Evolutionary conservation across 2,329 filamentous ascomycete genomes (phyloP).

Genomic region (Clonostachys chloroleuca): DNA sequence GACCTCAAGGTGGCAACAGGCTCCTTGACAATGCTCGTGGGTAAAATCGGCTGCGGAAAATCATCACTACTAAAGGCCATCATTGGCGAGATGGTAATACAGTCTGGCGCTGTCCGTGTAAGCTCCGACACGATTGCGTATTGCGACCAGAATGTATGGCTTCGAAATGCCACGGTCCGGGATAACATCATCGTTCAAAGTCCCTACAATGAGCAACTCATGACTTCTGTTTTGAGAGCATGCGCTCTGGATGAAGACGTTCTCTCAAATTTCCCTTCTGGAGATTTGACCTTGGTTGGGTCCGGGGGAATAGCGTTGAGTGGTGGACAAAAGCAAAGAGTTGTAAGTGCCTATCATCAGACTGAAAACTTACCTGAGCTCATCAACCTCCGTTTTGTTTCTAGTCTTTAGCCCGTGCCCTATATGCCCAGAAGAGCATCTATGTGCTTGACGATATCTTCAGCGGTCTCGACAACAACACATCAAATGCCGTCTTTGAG

Average conservation of each 20-base stretch:
- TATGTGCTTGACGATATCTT: conserved; percentile 37
- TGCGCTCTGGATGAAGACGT: conserved; percentile 27
- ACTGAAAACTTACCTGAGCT: background rate
- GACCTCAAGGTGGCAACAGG: conserved; percentile 1
- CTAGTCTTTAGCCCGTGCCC: conserved; percentile 37
- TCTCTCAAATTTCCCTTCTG: conserved; percentile 17
- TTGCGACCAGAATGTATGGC: conserved; percentile 9
- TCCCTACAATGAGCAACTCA: conserved; percentile 16
- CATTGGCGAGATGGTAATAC: conserved; percentile 8
- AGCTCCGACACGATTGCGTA: conserved; percentile 4
- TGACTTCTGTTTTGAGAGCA: conserved; percentile 17
- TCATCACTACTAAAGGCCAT: conserved; percentile 10
- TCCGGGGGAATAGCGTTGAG: conserved; percentile 34
- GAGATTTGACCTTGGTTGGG: conserved; percentile 29
- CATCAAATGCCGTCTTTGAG: conserved; percentile 32
- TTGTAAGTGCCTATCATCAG: conserved; percentile 18
- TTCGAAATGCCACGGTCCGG: conserved; percentile 13
- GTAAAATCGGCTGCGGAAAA: conserved; percentile 10
- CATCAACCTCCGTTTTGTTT: background rate
- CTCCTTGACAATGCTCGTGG: conserved; percentile 3
- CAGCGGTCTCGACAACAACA: conserved; percentile 37
- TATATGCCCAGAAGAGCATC: conserved; percentile 25
- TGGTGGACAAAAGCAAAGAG: conserved; percentile 36
- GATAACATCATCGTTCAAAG: conserved; percentile 16
- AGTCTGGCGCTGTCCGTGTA: conserved; percentile 6